Conservation (phyloP, 805 yeast genomes). For the Myxozyma geophila region DNA sequence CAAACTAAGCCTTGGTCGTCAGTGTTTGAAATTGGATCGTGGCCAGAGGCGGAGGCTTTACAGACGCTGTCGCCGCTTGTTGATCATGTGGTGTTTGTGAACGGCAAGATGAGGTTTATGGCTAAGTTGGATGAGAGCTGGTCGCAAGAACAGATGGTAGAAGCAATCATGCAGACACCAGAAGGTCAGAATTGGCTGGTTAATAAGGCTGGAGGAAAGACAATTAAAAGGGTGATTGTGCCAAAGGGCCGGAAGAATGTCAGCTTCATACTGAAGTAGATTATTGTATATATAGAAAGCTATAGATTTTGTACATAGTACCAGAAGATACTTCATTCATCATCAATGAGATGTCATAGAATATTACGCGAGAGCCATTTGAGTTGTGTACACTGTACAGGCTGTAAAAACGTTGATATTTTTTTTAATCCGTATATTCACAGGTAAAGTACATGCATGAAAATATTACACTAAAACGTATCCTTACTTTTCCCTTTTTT, state of each 20-base stretch:
- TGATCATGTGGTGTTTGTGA: constrained; percentile 61
- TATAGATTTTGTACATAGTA: neutral
- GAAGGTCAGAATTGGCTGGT: constrained; percentile 52
- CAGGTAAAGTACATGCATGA: constrained; percentile 32
- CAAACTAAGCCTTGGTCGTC: constrained; percentile 50
- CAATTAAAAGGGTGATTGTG: constrained; percentile 58
- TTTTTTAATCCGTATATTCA: constrained; percentile 26
- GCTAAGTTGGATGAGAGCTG: constrained; percentile 14
- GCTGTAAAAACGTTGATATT: neutral
- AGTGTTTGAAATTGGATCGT: constrained; percentile 56
- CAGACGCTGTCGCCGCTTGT: constrained; percentile 4
- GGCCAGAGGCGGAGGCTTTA: constrained; percentile 60
- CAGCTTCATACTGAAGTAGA: constrained; percentile 31
- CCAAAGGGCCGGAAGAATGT: constrained; percentile 37
- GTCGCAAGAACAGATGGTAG: constrained; percentile 47
- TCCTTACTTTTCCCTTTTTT: constrained; percentile 20
- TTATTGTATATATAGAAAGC: neutral
- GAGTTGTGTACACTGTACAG: no score
- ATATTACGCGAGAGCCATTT: neutral
- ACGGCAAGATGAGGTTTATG: constrained; percentile 68
- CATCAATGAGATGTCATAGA: neutral
- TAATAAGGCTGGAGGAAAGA: constrained; percentile 42
- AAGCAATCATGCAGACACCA: constrained; percentile 45
- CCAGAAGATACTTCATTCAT: neutral
- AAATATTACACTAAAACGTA: constrained; percentile 26